Percentiles rank a stretch among this genome's conserved stretches.
Evolutionary conservation across 441 rosid species (phyloP).

Genomic region (Viola pubescens): DNA sequence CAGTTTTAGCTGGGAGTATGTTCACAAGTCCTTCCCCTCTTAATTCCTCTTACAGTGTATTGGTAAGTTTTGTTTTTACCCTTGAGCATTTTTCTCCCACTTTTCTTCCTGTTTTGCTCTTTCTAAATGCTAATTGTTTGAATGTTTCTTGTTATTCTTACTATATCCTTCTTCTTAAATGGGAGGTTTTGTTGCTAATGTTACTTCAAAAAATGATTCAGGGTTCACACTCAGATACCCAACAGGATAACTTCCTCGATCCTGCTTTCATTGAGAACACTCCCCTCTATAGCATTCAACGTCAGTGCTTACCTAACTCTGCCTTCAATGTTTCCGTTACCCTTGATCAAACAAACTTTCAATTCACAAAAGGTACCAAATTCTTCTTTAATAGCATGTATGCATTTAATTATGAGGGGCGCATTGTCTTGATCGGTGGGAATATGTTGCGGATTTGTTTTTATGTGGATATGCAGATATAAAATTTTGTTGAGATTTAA

Average conservation of each 20-base stretch:
- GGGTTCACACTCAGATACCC: slow-evolving; percentile 49
- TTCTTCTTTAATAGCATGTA: not conserved
- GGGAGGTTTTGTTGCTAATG: slow-evolving; percentile 11
- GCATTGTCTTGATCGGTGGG: too few relatives aligned
- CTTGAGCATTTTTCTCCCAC: slow-evolving; percentile 1
- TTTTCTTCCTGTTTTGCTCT: not conserved
- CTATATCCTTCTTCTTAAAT: not conserved
- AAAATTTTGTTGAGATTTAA: too few relatives aligned
- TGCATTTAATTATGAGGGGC: not conserved
- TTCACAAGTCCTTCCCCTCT: slow-evolving; percentile 33
- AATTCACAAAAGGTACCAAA: not conserved
- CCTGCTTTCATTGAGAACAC: slow-evolving; percentile 34
- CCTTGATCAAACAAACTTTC: not conserved
- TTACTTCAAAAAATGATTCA: slow-evolving; percentile 30
- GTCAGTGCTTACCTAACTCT: slow-evolving; percentile 46
- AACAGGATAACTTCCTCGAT: slow-evolving; percentile 32
- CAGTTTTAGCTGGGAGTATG: slow-evolving; percentile 51
- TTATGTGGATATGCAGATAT: too few relatives aligned
- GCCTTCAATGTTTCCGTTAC: slow-evolving; percentile 27
- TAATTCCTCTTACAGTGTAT: slow-evolving; percentile 33
- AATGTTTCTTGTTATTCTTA: not conserved
- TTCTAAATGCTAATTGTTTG: not conserved
- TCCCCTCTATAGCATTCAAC: slow-evolving; percentile 59
- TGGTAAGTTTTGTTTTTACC: slow-evolving; percentile 37
- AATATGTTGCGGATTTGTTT: too few relatives aligned